Evolutionary conservation across 2,329 filamentous ascomycete species (phyloP), one percentile per base, ranked within the genome.

Genomic region (Fusarium chaquense): DNA sequence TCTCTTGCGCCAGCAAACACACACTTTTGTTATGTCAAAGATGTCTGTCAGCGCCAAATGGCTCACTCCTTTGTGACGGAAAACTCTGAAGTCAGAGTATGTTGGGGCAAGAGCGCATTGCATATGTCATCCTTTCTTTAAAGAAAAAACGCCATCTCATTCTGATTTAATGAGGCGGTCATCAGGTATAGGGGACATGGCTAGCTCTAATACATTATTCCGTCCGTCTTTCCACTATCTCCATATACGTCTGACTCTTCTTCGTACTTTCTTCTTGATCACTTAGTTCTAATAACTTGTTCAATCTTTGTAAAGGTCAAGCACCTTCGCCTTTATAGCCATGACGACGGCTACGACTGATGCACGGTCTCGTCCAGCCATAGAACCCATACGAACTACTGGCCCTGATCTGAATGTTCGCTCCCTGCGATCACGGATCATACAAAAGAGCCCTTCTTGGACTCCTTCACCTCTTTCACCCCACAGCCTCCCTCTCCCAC

Each of bases 1-100:
- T 74, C 69, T 75, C 55, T 30, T 53, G 35, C 49, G 24, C 44
- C 71, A 68, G 61, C 73, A 73, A 74, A 73, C 71, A 73, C 56
- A 65, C 46, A 51, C 53, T 52, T 47, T 60, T 52, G 38, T 46
- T 49, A 44, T 45, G 56, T 72, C 58, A 65, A 70, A 63, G 64
- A 59, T 50, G 43, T 46, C 36, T 26, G 20, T 26, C 61, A 62
- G 51, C 53, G 46, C 58, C 61, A 61, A 56, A 58, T 44, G 49
- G 55, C 59, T 65, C 50, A 72, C 62, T 75, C 33, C 51, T 60
- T 44, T 56, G 62, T 50, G 46, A 46, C 38, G 36, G 49, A 46
- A 50, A 41, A 52, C 41, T 50, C 36, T 68, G 62, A 63, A 58
- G 59, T 57, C 58, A 62, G 57, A 70, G 59, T 26, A 53, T 51